Evolutionary conservation across 2,329 filamentous ascomycete species (phyloP), one percentile per base, ranked within the genome.

Genomic region (Phaeosphaeriaceae sp.): DNA sequence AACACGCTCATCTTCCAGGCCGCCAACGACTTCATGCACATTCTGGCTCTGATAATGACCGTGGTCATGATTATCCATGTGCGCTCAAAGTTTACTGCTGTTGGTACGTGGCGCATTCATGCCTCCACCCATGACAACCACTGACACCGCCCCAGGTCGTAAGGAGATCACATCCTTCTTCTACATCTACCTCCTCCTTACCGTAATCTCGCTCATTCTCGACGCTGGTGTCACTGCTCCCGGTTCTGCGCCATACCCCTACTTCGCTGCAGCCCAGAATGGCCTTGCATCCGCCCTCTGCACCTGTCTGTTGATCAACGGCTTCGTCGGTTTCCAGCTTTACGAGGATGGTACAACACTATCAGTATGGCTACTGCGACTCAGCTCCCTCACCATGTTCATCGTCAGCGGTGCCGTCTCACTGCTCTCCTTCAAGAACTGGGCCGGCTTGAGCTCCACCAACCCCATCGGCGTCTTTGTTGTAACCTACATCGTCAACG

Each of bases 1-100:
- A 99, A 99, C 81, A 99, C 95, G 42, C 94, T 98, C 81, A 99
- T 99, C 74, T 99, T 99, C 77, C 89, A 98, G 80, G 92, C 89
- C 74, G 95, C 93, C 25, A 89, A 93, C 21, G 92, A 91, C 61
- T 93, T 94, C 74, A 91, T 95, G 81, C 95, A 99, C 79, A 98
- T 99, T 67, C 82, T 91, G 56, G 92, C 94, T 15, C 83, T 99
- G 58, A 83, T 89, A 69, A 97, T 99, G 94, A 96, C 93, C 3
- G 91, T 94, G 9, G 90, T 97, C 72, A 99, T 99, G 95, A 93
- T 99, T 61, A 84, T 99, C 64, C 95, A 99, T 78, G 91, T 99
- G 62, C 88, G 95, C 70, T 94, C 92, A 71, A 99, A 99, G 81
- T 99, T 99, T 79, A 99, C 95, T 21, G 95, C 95, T 71, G 95